phyloP scores from a whole-genome alignment of 1,284 basidiomycete species.

The Coniferiporia sulphurascens region DNA sequence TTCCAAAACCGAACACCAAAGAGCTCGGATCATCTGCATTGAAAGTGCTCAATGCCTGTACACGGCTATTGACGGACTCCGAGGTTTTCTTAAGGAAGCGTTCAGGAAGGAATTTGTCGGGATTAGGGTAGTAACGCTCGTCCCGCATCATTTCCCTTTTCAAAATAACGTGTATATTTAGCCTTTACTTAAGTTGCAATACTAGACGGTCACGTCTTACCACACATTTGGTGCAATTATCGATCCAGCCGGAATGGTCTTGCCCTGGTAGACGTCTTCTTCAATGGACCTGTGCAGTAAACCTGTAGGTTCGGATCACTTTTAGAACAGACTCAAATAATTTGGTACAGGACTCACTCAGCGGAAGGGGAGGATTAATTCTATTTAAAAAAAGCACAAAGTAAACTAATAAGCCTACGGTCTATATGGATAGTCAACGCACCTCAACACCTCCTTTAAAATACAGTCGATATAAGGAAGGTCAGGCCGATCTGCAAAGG shows the following conservation, averaged over 20 bases:
- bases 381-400: too few species aligned
- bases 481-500: constrained; percentile 2
- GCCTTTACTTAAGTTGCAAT: not conserved
- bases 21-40: not conserved
- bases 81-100: not conserved
- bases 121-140: constrained; percentile 1
- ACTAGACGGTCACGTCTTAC: not conserved
- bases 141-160: constrained; percentile 12
- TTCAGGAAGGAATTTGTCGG: constrained; percentile 8
- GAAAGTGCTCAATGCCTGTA: not conserved
- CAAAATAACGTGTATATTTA: not conserved
- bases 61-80: not conserved
- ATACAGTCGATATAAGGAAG: constrained; percentile 16
- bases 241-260: constrained; percentile 10
- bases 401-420: not conserved
- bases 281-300: constrained; percentile 8
- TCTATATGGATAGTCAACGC: not conserved
- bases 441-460: constrained; percentile 8
- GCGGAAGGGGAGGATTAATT: constrained; percentile 2
- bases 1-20: not conserved
- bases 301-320: not conserved
- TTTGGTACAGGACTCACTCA: not conserved
- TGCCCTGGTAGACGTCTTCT: constrained; percentile 11
- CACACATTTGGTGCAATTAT: constrained; percentile 10
- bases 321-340: not conserved